Evolutionary conservation across 2,329 filamentous ascomycete species (phyloP).

Genomic region (Cytospora schulzeri): DNA sequence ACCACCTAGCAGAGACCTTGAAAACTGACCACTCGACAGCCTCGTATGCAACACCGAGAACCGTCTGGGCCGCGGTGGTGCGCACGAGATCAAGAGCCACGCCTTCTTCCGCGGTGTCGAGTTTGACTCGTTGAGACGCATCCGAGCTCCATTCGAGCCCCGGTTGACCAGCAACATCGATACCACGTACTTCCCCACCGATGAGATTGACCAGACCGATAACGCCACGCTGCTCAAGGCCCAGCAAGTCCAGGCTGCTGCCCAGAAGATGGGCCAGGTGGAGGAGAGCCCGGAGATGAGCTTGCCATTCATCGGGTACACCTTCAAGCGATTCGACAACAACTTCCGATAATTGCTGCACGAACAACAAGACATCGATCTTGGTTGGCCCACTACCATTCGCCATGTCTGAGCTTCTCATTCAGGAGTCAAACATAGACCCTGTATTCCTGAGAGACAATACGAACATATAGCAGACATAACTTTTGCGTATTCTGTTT

Average conservation of each 20-base stretch:
- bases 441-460: background rate
- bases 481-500: background rate
- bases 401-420: background rate
- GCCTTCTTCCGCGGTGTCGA: conserved; percentile 96
- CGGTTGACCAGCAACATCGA: conserved; percentile 91
- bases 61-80: conserved; percentile 83
- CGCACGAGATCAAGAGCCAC: conserved; percentile 90
- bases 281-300: conserved; percentile 93
- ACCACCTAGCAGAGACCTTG: too few species aligned
- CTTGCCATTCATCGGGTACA: conserved; percentile 93
- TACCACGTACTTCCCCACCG: conserved; percentile 97
- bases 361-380: background rate
- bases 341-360: conserved; percentile 58
- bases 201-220: conserved; percentile 97
- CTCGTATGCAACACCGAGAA: conserved; percentile 94
- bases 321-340: conserved; percentile 93
- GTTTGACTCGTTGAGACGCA: conserved; percentile 88
- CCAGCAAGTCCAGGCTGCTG: conserved; percentile 65
- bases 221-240: conserved; percentile 85
- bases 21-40: conserved; percentile 47
- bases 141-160: conserved; percentile 94
- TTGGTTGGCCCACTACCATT: background rate
- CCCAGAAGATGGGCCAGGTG: conserved; percentile 38
- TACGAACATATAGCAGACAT: background rate
- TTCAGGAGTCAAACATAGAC: background rate